Evolutionary conservation across 371 early-diverging fungal genomes (phyloP), one percentile per base, ranked within the genome.

Genomic region (Mortierella sp.): DNA sequence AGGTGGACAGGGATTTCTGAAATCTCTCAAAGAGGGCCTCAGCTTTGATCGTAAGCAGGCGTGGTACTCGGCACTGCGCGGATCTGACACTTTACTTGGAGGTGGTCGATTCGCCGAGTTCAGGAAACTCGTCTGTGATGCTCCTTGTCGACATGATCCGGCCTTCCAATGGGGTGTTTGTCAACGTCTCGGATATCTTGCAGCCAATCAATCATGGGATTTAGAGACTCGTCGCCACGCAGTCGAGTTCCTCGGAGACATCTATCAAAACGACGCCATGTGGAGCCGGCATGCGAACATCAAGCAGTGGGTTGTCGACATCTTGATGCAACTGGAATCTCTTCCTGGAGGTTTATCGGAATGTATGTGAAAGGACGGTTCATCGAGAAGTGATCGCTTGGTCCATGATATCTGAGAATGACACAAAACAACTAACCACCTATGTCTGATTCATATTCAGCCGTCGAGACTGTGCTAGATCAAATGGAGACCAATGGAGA

Each of bases 141-240:
- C 57, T 1, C 57, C 57, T 24, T 64, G 65, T 37, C 65, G 53
- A 27, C 55, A 24, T 27, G 45, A 55, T 45, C 55, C 45, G 4
- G 45, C 43, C 7, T 55, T 55, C 28, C 55, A 55, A 44, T 55
- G 55, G 55, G 55, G 62, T 25, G 25, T 61, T 6, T 54, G 54
- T 25, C 54, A 54, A 19, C 47, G 41, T 2, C 25, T 61, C 1
- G 54, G 62, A 9, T 21, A 24, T 7, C 16, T 61, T n/a, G 62
- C 62, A 8, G 62, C 45, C 22, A 52, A 61, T 47, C 6, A 45
- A 3, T 0, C 3, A 1, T 54, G 54, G 46, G 48, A 47, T 16
- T 10, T 5, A 9, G 40, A 54, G 25, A 9, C 47, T 2, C 54
- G 62, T 12, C 24, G n/a, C 8, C 21, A 24, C 27, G 54, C 62